Evolutionary conservation across 169 alveolate species (phyloP).

Genomic region (Miamiensis avidus): DNA sequence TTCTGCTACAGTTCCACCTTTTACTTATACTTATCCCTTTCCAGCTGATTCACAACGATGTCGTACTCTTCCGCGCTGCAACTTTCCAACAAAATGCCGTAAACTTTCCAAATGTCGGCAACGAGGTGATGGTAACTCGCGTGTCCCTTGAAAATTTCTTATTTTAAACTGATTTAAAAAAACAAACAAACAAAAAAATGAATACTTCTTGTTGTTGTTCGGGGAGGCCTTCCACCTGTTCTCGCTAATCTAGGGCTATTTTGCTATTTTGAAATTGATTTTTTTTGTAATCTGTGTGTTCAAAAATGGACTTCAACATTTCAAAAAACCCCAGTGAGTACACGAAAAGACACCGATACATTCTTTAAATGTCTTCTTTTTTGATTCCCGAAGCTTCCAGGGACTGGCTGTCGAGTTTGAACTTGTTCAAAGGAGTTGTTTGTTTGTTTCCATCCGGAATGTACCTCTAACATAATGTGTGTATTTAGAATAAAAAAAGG

Average conservation of each 20-base stretch:
- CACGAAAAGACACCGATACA: constrained; percentile 62
- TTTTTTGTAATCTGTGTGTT: constrained; percentile 32
- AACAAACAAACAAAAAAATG: no score
- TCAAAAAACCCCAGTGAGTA: constrained; percentile 67
- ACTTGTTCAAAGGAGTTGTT: not conserved
- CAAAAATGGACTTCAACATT: constrained; percentile 48
- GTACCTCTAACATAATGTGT: not conserved
- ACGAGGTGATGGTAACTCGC: not conserved
- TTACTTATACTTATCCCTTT: not conserved
- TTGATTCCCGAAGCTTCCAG: constrained; percentile 51
- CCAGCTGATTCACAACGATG: not conserved
- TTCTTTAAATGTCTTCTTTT: constrained; percentile 55
- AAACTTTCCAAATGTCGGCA: constrained; percentile 31
- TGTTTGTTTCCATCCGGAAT: not conserved
- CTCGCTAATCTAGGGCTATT: no score
- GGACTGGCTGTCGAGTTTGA: constrained; percentile 37
- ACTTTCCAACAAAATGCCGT: constrained; percentile 28
- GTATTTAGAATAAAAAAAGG: not conserved
- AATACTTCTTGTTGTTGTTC: no score
- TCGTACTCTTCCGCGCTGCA: not conserved
- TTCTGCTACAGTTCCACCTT: not conserved
- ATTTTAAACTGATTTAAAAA: no score
- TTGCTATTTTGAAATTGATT: not conserved
- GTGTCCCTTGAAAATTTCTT: no score
- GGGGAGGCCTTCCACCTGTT: no score